Evolutionary conservation across 768 basidiomycete species (phyloP), one percentile per base, ranked within the genome.

Genomic region (Artomyces pyxidatus): DNA sequence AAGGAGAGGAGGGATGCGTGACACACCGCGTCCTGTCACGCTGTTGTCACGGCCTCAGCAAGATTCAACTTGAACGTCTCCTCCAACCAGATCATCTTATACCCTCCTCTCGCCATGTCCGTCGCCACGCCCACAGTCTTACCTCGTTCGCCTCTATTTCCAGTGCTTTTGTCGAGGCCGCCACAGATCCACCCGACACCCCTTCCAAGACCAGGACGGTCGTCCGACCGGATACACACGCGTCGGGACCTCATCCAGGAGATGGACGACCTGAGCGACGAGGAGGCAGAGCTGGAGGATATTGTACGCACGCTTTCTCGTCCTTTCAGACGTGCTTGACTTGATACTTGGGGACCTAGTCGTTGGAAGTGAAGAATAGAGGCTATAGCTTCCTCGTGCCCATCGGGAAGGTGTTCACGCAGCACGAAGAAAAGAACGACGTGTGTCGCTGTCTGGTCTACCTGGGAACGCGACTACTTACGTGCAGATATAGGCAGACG

Each of bases 341-440:
- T n/a, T n/a, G n/a, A n/a, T 16, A 14, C 47, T 1, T 37, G 32
- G 37, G 45, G 41, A 42, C 25, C 25, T 59, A 88, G 85, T 82
- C 76, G 52, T 51, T 71, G 26, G 66, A 68, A 47, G 76, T 89
- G 28, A 77, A 75, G 52, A 81, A 80, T 53, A 75, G 84, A 28
- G 88, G 88, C 9, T 81, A 71, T 51, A 71, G 63, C 53, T 86
- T 77, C 59, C 70, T 86, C 19, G 73, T 90, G 22, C 86, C 87
- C 6, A 84, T 88, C 38, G 88, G 88, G 7, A 76, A 80, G 43
- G 72, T 73, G 47, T 70, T 85, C 48, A 90, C 88, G 12, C 80
- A 81, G 57, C 76, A 81, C 53, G 88, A 90, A 60, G 88, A 90
- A 65, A 88, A 87, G 69, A 88, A 88, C 61, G 88, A 90, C 61